Conservation (phyloP, 345 rosid species). For the Stellera chamaejasme region DNA sequence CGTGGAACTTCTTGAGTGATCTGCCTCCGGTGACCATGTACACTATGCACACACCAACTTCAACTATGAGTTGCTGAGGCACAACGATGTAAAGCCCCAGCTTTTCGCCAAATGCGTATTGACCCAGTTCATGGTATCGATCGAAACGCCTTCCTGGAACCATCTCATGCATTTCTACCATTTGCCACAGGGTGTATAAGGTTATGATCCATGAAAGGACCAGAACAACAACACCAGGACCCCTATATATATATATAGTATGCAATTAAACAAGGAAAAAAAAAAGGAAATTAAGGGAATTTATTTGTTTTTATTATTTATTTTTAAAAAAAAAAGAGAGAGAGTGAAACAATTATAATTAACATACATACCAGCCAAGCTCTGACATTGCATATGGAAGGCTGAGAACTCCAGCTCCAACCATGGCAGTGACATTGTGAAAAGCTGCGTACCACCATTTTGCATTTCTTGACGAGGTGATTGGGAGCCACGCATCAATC, state of each 20-base stretch:
- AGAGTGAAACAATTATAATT: no score
- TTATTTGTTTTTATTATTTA: no score
- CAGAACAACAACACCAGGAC: slow-evolving; percentile 58
- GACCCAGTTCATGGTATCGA: slow-evolving; percentile 81
- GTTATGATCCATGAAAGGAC: slow-evolving; percentile 69
- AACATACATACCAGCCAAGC: slow-evolving; percentile 58
- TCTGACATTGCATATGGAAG: slow-evolving; percentile 75
- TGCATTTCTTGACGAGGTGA: slow-evolving; percentile 62
- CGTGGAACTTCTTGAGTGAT: slow-evolving; percentile 53
- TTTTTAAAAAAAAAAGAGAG: no score
- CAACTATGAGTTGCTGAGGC: slow-evolving; percentile 75
- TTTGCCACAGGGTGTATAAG: slow-evolving; percentile 74
- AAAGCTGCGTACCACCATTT: slow-evolving; percentile 94
- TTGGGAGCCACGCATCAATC: slow-evolving; percentile 73
- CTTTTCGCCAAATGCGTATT: slow-evolving; percentile 65
- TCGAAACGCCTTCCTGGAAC: slow-evolving; percentile 69
- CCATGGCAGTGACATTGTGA: slow-evolving; percentile 93
- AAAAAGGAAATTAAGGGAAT: neutral
- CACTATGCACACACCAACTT: slow-evolving; percentile 55
- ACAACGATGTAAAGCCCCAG: slow-evolving; percentile 75
- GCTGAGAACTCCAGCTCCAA: slow-evolving; percentile 83
- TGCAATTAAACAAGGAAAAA: slow-evolving; percentile 5
- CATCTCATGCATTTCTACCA: slow-evolving; percentile 94
- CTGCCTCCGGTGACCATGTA: slow-evolving; percentile 79
- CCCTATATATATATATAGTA: slow-evolving; percentile 31